Conservation (phyloP, 352 stramenopile genomes). For the Globisporangium perplexum region DNA sequence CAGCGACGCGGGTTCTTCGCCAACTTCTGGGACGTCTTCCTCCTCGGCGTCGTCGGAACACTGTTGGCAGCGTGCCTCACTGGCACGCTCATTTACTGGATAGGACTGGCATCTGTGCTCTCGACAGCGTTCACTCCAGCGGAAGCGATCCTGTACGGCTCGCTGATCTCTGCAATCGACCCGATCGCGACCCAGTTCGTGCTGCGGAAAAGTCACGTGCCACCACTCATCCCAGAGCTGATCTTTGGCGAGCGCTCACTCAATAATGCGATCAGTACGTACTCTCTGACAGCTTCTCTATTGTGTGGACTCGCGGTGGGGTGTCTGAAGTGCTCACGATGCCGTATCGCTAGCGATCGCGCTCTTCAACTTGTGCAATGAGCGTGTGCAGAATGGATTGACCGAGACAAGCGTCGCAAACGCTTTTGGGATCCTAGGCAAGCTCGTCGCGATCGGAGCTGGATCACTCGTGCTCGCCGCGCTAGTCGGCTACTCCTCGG, state of each 20-base stretch:
- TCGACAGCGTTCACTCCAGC: slow-evolving; percentile 68
- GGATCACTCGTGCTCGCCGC: slow-evolving; percentile 28
- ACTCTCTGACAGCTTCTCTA: not conserved
- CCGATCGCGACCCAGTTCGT: slow-evolving; percentile 88
- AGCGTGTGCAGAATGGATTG: slow-evolving; percentile 47
- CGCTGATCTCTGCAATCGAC: slow-evolving; percentile 90
- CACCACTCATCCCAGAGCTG: slow-evolving; percentile 88
- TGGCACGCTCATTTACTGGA: slow-evolving; percentile 33
- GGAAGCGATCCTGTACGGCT: slow-evolving; percentile 87
- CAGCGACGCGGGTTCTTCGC: slow-evolving; percentile 57
- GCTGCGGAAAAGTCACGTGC: slow-evolving; percentile 80
- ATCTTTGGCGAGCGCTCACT: slow-evolving; percentile 91
- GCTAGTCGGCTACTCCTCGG: slow-evolving; percentile 20
- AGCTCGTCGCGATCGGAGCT: slow-evolving; percentile 41
- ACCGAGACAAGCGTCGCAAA: slow-evolving; percentile 31
- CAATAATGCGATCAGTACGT: slow-evolving; percentile 80
- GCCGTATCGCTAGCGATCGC: slow-evolving; percentile 42
- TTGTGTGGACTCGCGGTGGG: not conserved
- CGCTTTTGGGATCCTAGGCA: slow-evolving; percentile 27
- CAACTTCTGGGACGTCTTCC: slow-evolving; percentile 39
- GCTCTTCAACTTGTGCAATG: slow-evolving; percentile 65
- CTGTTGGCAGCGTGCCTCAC: slow-evolving; percentile 45
- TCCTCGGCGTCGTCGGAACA: slow-evolving; percentile 43
- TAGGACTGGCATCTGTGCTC: slow-evolving; percentile 27
- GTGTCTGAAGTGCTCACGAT: not conserved